phyloP scores from a whole-genome alignment of 768 basidiomycete species.

The Boletus rubroflammeus region DNA sequence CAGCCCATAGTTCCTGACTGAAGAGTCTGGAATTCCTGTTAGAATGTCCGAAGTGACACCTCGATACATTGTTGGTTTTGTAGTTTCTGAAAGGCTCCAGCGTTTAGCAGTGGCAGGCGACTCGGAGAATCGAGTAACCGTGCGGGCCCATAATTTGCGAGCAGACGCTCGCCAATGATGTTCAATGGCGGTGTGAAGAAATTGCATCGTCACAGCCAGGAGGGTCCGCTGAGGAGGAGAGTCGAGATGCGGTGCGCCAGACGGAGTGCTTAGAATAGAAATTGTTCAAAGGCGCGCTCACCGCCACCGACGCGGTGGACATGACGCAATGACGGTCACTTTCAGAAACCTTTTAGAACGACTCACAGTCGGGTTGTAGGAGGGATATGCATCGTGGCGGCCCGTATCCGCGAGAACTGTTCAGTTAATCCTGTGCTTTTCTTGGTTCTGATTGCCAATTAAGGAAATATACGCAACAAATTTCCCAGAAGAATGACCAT shows the following conservation, averaged over 20 bases:
- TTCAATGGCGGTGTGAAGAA: constrained; percentile 32
- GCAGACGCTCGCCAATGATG: constrained; percentile 16
- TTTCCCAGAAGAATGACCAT: background rate
- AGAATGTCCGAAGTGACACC: constrained; percentile 18
- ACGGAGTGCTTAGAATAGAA: constrained; percentile 32
- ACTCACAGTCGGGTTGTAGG: constrained; percentile 9
- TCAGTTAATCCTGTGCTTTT: constrained; percentile 25
- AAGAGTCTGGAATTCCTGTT: constrained; percentile 29
- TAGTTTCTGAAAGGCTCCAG: constrained; percentile 25
- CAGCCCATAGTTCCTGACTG: constrained; percentile 38
- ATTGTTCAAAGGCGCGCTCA: constrained; percentile 22
- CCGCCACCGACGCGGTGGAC: constrained; percentile 26
- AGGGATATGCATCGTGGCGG: constrained; percentile 6
- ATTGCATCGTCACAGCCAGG: constrained; percentile 33
- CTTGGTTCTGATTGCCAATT: background rate
- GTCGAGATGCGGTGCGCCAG: constrained; percentile 26
- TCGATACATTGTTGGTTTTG: constrained; percentile 34
- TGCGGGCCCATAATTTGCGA: constrained; percentile 22
- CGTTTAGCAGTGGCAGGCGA: constrained; percentile 23
- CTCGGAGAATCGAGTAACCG: constrained; percentile 33
- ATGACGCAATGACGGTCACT: constrained; percentile 25
- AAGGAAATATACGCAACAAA: background rate
- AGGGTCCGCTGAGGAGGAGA: constrained; percentile 22
- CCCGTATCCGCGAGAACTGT: constrained; percentile 19
- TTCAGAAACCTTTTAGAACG: constrained; percentile 3